phyloP scores from a whole-genome alignment of 2,329 filamentous ascomycete genomes.

The Claviceps sp. region DNA sequence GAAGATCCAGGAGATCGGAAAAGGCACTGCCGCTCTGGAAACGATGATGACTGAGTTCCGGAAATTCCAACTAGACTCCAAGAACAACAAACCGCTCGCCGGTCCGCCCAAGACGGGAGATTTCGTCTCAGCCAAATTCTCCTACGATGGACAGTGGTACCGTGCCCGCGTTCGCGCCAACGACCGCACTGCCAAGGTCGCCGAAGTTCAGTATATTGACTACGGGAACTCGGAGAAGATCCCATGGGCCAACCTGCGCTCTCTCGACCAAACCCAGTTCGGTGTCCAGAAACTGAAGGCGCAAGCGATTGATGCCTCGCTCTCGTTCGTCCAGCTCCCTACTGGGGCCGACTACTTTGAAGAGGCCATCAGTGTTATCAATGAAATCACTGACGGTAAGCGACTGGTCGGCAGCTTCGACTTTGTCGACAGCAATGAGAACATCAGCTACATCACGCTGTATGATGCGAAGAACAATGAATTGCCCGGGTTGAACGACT shows the following conservation, averaged over 20 bases:
- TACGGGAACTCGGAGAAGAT: conserved; percentile 90
- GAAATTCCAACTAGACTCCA: conserved; percentile 73
- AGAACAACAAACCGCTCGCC: conserved; percentile 61
- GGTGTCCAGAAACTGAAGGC: conserved; percentile 66
- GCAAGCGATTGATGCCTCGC: conserved; percentile 74
- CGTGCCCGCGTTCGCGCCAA: conserved; percentile 82
- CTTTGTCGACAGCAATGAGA: conserved; percentile 64
- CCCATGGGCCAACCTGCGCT: conserved; percentile 69
- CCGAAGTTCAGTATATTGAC: conserved; percentile 89
- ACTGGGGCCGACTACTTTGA: conserved; percentile 67
- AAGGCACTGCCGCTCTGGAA: conserved; percentile 72
- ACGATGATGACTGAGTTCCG: conserved; percentile 84
- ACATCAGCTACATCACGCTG: conserved; percentile 72
- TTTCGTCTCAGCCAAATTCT: conserved; percentile 82
- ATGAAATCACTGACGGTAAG: conserved; percentile 59
- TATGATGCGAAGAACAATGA: conserved; percentile 59
- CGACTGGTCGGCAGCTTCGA: conserved; percentile 86
- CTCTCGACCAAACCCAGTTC: conserved; percentile 71
- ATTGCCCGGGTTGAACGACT: conserved; percentile 50
- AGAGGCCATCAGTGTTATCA: conserved; percentile 66
- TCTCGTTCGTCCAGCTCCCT: conserved; percentile 84
- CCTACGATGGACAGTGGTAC: conserved; percentile 85
- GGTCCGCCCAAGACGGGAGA: conserved; percentile 82
- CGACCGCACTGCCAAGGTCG: conserved; percentile 76
- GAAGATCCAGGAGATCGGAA: conserved; percentile 83